Conservation (phyloP, 805 yeast species). For the Yarrowia divulgata region DNA sequence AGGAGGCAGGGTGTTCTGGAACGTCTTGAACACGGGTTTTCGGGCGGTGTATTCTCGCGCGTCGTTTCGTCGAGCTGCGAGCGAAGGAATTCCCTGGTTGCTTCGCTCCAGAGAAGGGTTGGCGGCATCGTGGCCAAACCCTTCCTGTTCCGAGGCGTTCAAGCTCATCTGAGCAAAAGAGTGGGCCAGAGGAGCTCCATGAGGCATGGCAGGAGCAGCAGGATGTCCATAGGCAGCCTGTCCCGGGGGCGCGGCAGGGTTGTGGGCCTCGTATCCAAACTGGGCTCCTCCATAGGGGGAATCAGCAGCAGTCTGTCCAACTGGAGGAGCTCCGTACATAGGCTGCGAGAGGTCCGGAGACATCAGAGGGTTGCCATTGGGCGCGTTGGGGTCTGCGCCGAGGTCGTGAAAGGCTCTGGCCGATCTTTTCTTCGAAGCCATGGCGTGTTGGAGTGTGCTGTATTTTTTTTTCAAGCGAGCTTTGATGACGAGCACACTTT, state of each 20-base stretch:
- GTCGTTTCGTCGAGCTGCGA: constrained; percentile 51
- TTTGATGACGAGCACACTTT: constrained; percentile 9
- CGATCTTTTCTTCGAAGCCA: constrained; percentile 33
- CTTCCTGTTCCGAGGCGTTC: constrained; percentile 20
- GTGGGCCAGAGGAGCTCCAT: constrained; percentile 37
- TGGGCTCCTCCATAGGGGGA: constrained; percentile 92
- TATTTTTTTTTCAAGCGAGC: background rate
- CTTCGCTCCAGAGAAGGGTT: constrained; percentile 25
- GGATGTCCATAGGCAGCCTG: background rate
- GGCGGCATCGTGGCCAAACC: constrained; percentile 36
- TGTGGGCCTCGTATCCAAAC: constrained; percentile 76
- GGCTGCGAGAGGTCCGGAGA: constrained; percentile 57
- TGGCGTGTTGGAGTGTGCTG: constrained; percentile 6
- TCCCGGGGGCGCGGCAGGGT: background rate
- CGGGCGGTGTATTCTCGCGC: constrained; percentile 49
- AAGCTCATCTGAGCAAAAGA: constrained; percentile 33
- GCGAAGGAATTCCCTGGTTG: constrained; percentile 48
- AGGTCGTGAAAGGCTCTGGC: constrained; percentile 39
- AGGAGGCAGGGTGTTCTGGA: constrained; percentile 84
- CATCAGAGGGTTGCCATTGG: constrained; percentile 21
- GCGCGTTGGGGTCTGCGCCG: constrained; percentile 24
- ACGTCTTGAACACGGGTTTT: constrained; percentile 65
- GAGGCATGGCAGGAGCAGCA: background rate
- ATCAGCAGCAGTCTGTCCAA: constrained; percentile 53
- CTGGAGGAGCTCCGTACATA: constrained; percentile 64